phyloP scores from a whole-genome alignment of 2,329 filamentous ascomycete species.

The Aciculosporium take region DNA sequence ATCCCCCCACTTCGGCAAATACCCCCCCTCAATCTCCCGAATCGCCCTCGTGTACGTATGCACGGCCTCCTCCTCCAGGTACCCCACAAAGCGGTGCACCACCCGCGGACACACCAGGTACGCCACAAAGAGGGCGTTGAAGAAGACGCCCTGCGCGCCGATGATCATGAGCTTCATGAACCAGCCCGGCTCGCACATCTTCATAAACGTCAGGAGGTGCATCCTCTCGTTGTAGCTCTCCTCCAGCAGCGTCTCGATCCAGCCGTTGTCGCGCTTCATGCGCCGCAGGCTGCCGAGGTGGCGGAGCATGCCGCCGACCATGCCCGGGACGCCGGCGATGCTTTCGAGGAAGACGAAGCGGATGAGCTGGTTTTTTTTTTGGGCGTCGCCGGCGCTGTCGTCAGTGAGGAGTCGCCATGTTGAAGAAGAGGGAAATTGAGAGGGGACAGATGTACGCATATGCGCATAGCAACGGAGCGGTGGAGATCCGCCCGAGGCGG shows the following conservation, averaged over 20 bases:
- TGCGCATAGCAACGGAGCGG: too few relatives aligned
- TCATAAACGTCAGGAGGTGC: constrained; percentile 86
- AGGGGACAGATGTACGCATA: too few relatives aligned
- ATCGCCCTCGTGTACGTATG: constrained; percentile 88
- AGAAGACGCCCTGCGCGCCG: constrained; percentile 88
- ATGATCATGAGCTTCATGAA: constrained; percentile 92
- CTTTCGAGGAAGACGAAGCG: constrained; percentile 89
- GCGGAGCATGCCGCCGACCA: constrained; percentile 89
- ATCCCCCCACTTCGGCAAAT: constrained; percentile 65
- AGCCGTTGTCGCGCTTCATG: constrained; percentile 88
- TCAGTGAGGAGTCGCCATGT: too few relatives aligned
- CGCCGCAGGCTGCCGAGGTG: constrained; percentile 73
- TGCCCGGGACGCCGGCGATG: constrained; percentile 87
- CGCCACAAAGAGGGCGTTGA: constrained; percentile 80
- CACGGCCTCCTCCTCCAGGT: constrained; percentile 93
- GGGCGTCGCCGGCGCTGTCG: too few relatives aligned
- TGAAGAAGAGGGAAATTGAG: too few relatives aligned
- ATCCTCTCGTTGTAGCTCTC: constrained; percentile 90
- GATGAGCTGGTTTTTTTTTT: too few relatives aligned
- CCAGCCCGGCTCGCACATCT: constrained; percentile 58
- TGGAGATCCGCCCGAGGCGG: too few relatives aligned
- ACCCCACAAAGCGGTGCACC: constrained; percentile 90
- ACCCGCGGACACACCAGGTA: constrained; percentile 80
- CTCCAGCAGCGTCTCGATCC: constrained; percentile 85
- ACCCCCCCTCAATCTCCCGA: constrained; percentile 72